These are phyloP conservation scores for Melocanna baccifera DNA, from an alignment of 176 grass and related monocot species.

Conservation along the genomic window DNA sequence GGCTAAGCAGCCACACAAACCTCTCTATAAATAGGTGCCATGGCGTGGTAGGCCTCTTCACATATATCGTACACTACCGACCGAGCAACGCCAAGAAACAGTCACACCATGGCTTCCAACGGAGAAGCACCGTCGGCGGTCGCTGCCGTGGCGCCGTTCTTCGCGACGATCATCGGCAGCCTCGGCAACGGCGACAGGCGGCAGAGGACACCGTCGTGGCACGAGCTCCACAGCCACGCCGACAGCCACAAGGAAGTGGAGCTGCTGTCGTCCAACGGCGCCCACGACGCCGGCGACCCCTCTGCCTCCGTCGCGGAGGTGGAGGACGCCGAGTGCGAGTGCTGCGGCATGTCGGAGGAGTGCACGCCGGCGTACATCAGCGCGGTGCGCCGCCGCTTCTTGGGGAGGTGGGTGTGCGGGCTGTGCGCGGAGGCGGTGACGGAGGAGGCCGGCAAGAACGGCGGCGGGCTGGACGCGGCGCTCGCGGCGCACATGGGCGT, in stretches of 20 bases:
- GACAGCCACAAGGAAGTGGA: neutral
- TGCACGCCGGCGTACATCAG: slow-evolving; percentile 67
- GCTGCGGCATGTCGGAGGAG: slow-evolving; percentile 85
- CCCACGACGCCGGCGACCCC: too few relatives aligned
- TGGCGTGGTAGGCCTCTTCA: neutral
- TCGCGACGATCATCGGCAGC: slow-evolving; percentile 40
- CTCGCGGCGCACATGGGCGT: slow-evolving; percentile 51
- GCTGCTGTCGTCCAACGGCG: neutral
- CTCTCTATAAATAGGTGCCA: slow-evolving; percentile 47
- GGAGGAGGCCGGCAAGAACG: slow-evolving; percentile 63
- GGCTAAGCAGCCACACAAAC: neutral
- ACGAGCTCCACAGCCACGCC: slow-evolving; percentile 31
- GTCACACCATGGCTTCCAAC: slow-evolving; percentile 1
- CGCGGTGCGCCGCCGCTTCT: slow-evolving; percentile 52
- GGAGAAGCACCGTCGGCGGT: slow-evolving; percentile 15
- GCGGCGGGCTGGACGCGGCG: slow-evolving; percentile 44
- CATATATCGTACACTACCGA: neutral
- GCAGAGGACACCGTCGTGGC: slow-evolving; percentile 45
- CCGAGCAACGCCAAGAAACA: neutral
- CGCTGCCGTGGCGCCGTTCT: slow-evolving; percentile 9
- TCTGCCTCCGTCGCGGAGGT: slow-evolving; percentile 28
- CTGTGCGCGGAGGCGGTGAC: slow-evolving; percentile 65
- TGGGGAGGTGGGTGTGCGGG: slow-evolving; percentile 68
- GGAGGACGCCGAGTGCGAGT: slow-evolving; percentile 70
- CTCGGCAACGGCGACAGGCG: neutral